Evolutionary conservation across 1,284 basidiomycete genomes (phyloP).

Genomic region (Malassezia slooffiae): DNA sequence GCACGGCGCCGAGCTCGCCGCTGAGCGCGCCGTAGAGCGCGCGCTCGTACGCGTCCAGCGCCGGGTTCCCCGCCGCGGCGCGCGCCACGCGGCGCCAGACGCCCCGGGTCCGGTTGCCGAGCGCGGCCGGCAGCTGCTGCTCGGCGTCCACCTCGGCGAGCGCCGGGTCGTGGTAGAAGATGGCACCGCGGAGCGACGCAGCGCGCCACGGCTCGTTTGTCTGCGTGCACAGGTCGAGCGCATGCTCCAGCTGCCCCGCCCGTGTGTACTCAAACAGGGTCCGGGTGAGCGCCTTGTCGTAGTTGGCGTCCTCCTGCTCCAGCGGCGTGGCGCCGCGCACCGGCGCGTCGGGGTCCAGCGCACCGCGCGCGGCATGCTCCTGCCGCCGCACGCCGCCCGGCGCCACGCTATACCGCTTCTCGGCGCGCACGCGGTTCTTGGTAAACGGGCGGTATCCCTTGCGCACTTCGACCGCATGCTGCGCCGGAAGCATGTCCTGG

Average conservation of each 20-base stretch:
- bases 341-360: too few species aligned
- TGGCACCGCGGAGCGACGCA: slow-evolving; percentile 67
- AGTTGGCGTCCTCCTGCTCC: too few species aligned
- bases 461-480: slow-evolving; percentile 37
- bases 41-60: slow-evolving; percentile 64
- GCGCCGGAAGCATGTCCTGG: slow-evolving; percentile 28
- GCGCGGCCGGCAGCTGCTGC: slow-evolving; percentile 20
- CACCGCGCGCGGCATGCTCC: too few species aligned
- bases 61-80: slow-evolving; percentile 46
- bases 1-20: slow-evolving; percentile 66
- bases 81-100: slow-evolving; percentile 41
- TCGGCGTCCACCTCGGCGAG: slow-evolving; percentile 1
- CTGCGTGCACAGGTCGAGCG: slow-evolving; percentile 68
- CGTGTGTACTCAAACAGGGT: slow-evolving; percentile 67
- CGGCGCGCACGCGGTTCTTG: slow-evolving; percentile 35
- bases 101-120: slow-evolving; percentile 37
- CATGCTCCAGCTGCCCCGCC: slow-evolving; percentile 68
- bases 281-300: slow-evolving; percentile 64
- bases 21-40: slow-evolving; percentile 76
- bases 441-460: slow-evolving; percentile 45
- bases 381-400: slow-evolving; percentile 18
- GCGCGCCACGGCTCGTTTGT: slow-evolving; percentile 85
- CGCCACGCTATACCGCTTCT: slow-evolving; percentile 25
- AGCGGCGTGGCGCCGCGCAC: slow-evolving; percentile 9
- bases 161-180: slow-evolving; percentile 35